Conservation (phyloP, 2,329 filamentous ascomycete genomes). For the Talaromyces amestolkiae region DNA sequence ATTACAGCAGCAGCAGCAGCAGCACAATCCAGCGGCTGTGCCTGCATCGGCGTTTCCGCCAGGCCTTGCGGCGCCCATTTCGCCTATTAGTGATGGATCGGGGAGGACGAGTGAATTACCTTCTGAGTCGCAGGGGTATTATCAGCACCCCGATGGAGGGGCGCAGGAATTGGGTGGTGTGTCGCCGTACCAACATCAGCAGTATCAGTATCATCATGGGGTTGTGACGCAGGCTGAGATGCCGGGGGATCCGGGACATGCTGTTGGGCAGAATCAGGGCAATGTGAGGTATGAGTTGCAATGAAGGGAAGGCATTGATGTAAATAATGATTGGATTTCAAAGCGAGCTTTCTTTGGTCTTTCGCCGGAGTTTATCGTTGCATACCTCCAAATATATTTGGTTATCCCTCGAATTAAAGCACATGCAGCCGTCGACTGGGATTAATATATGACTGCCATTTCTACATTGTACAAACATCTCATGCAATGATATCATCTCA, state of each 20-base stretch:
- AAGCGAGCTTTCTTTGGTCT: background rate
- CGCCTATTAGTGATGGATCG: background rate
- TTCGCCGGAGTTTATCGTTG: no score
- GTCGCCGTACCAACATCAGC: constrained; percentile 1
- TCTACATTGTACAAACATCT: constrained; percentile 16
- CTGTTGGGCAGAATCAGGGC: background rate
- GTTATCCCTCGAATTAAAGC: no score
- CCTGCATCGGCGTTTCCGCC: background rate
- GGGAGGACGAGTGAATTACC: constrained; percentile 1
- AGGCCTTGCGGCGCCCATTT: background rate
- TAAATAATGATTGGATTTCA: background rate
- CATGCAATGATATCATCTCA: constrained; percentile 16
- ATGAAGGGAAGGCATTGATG: background rate
- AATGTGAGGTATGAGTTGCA: constrained; percentile 11
- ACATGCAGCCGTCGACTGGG: background rate
- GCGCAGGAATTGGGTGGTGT: constrained; percentile 9
- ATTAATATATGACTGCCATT: constrained; percentile 11
- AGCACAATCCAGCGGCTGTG: constrained; percentile 6
- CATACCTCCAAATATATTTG: no score
- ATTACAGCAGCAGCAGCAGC: constrained; percentile 9
- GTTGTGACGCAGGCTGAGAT: constrained; percentile 12
- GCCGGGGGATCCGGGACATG: background rate
- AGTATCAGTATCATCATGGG: constrained; percentile 10
- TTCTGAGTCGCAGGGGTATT: constrained; percentile 12
- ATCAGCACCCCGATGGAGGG: constrained; percentile 1